A percentile compares a stretch with the other conserved stretches of the same genome.
Evolutionary conservation across 371 early-diverging fungal genomes (phyloP).

Genomic region (Mucor piriformis): DNA sequence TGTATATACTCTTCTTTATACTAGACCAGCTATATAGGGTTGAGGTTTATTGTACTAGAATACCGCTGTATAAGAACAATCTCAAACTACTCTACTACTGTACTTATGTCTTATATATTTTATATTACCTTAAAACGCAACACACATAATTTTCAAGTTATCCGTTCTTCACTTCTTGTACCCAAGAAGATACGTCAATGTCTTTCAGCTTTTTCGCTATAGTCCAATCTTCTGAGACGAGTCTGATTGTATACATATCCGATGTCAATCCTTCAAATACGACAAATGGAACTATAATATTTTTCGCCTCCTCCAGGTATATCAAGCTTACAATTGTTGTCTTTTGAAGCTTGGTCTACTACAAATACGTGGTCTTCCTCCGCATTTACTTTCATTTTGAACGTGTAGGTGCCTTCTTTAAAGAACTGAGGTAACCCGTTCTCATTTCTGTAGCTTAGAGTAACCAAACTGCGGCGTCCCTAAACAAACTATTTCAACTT

Average conservation of each 20-base stretch:
- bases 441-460: conserved; percentile 14
- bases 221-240: conserved; percentile 19
- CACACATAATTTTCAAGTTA: no score
- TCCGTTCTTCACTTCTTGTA: neutral
- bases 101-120: no score
- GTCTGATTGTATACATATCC: conserved; percentile 22
- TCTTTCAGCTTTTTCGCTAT: conserved; percentile 19
- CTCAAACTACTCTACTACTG: no score
- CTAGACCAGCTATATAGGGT: no score
- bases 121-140: no score
- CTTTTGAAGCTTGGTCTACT: conserved; percentile 19
- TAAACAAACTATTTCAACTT: conserved; percentile 20
- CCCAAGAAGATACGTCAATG: conserved; percentile 18
- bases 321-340: conserved; percentile 12
- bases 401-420: conserved; percentile 16
- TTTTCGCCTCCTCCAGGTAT: conserved; percentile 12
- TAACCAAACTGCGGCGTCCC: conserved; percentile 16
- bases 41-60: no score
- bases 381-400: conserved; percentile 16
- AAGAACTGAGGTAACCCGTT: conserved; percentile 19
- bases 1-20: no score
- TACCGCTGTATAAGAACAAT: no score
- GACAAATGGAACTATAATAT: conserved; percentile 15
- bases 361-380: conserved; percentile 18
- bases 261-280: conserved; percentile 19